Evolutionary conservation across 139 green algal genomes (phyloP).

Genomic region (Volvox africanus): DNA sequence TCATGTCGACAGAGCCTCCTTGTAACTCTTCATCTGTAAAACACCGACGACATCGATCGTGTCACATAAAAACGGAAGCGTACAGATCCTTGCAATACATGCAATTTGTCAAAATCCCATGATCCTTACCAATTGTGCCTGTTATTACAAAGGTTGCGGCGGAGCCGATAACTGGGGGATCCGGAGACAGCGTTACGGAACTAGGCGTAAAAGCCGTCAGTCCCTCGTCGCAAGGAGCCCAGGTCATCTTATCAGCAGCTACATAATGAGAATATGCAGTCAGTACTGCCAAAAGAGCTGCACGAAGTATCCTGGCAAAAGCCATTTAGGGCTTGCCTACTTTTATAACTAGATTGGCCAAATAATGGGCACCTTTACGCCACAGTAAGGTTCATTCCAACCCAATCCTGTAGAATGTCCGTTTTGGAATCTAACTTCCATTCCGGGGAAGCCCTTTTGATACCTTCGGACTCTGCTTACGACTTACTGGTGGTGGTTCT

Average conservation of each 20-base stretch:
- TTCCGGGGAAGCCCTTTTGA: too few relatives aligned
- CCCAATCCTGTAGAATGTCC: too few relatives aligned
- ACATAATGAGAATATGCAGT: not conserved
- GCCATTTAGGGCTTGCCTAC: too few relatives aligned
- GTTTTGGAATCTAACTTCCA: too few relatives aligned
- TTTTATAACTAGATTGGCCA: too few relatives aligned
- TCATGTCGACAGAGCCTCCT: slow-evolving; percentile 58
- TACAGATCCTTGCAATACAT: not conserved
- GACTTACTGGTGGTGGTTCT: too few relatives aligned
- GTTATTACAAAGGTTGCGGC: slow-evolving; percentile 57
- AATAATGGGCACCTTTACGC: too few relatives aligned
- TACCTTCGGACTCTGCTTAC: too few relatives aligned
- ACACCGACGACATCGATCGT: too few relatives aligned
- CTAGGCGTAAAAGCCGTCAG: slow-evolving; percentile 32
- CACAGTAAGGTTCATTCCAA: too few relatives aligned
- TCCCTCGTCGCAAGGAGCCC: slow-evolving; percentile 54
- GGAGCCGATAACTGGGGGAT: slow-evolving; percentile 58
- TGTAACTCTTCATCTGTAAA: slow-evolving; percentile 46
- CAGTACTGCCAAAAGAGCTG: not conserved
- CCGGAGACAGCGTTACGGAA: slow-evolving; percentile 54
- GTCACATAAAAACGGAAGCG: not conserved
- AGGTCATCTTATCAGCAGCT: slow-evolving; percentile 49
- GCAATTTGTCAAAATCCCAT: not conserved
- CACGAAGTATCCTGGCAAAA: too few relatives aligned
- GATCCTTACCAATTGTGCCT: slow-evolving; percentile 48